These are phyloP conservation scores for Camelina laxa DNA, from an alignment of 345 rosid species.

Conservation along the genomic window DNA sequence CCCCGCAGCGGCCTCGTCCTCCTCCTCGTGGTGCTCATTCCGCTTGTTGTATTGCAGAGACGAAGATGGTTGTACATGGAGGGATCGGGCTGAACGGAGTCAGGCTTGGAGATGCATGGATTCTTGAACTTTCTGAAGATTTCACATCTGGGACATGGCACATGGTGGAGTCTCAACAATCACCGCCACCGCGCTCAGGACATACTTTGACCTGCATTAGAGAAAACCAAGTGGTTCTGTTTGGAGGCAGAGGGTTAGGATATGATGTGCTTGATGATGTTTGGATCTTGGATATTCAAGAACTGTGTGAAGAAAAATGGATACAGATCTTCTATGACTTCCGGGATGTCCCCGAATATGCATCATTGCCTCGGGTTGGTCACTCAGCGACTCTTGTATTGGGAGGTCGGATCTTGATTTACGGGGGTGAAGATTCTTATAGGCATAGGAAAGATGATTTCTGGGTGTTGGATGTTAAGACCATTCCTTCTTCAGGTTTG, in stretches of 20 bases:
- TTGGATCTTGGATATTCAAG: conserved; percentile 72
- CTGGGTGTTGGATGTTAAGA: conserved; percentile 73
- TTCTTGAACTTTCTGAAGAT: conserved; percentile 72
- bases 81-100: conserved; percentile 79
- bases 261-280: conserved; percentile 85
- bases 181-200: conserved; percentile 95
- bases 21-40: conserved; percentile 95
- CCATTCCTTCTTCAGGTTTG: conserved; percentile 50
- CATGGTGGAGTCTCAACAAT: conserved; percentile 55
- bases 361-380: conserved; percentile 86
- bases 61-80: conserved; percentile 82
- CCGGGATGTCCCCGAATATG: conserved; percentile 56
- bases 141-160: conserved; percentile 65
- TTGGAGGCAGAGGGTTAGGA: conserved; percentile 91
- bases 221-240: conserved; percentile 59
- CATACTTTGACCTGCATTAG: conserved; percentile 78
- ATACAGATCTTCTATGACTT: conserved; percentile 62
- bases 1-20: conserved; percentile 52
- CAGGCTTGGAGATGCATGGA: conserved; percentile 86
- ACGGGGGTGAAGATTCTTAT: conserved; percentile 90
- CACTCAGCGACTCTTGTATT: conserved; percentile 79
- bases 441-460: conserved; percentile 86
- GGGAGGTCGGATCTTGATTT: conserved; percentile 76
- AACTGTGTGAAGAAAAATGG: conserved; percentile 58
- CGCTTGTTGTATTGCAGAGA: conserved; percentile 68